Conservation (phyloP, 345 rosid genomes). For the Arabidopsis suecica region DNA sequence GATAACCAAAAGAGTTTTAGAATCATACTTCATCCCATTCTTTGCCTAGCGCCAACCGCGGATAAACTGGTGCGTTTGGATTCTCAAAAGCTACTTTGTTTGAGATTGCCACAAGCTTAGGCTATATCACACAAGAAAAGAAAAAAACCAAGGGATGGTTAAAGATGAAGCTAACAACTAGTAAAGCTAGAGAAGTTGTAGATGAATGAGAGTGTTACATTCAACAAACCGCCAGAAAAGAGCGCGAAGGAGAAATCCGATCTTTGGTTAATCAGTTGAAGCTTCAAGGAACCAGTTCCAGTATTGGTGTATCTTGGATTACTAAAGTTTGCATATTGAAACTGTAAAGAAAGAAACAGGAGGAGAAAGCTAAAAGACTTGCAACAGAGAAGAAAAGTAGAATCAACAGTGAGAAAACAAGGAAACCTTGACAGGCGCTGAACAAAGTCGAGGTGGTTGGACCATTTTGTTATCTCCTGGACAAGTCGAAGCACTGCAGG, state of each 20-base stretch:
- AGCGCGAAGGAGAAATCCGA: constrained; percentile 72
- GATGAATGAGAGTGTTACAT: constrained; percentile 47
- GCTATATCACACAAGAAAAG: constrained; percentile 45
- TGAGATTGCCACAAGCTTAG: constrained; percentile 72
- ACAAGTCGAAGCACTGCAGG: constrained; percentile 64
- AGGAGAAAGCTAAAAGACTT: constrained; percentile 13
- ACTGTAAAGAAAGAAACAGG: constrained; percentile 45
- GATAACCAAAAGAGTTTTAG: background rate
- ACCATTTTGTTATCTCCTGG: constrained; percentile 50
- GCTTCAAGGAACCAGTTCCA: constrained; percentile 65
- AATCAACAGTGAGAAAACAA: background rate
- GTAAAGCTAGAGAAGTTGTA: background rate
- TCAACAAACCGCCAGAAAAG: constrained; percentile 63
- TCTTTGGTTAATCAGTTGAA: constrained; percentile 79
- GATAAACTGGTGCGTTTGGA: constrained; percentile 76
- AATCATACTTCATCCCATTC: constrained; percentile 72
- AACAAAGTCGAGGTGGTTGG: constrained; percentile 58
- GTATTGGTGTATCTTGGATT: constrained; percentile 54
- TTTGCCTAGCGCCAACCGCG: constrained; percentile 73
- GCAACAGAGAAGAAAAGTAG: constrained; percentile 18
- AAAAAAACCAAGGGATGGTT: background rate
- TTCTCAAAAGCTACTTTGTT: constrained; percentile 59
- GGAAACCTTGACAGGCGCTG: constrained; percentile 75
- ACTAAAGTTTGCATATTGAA: constrained; percentile 67
- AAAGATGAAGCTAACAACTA: background rate